These are phyloP conservation scores for Albugo candida DNA, from an alignment of 352 stramenopile genomes.

Conservation along the genomic window DNA sequence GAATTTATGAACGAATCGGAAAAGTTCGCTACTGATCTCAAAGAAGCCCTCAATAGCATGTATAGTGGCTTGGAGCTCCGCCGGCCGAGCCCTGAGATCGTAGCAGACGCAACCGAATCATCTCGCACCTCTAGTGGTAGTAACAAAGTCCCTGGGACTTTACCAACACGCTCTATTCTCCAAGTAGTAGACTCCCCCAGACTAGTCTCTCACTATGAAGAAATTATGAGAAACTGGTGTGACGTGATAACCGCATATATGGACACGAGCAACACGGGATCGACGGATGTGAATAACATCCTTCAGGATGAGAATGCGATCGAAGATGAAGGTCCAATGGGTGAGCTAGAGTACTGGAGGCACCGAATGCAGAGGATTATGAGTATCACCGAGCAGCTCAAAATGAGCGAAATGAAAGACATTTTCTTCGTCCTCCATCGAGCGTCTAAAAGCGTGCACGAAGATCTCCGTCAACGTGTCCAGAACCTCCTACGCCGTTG, in stretches of 20 bases:
- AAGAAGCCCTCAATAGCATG: constrained; percentile 91
- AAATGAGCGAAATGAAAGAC: constrained; percentile 91
- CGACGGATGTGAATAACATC: too few species aligned
- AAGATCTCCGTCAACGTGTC: constrained; percentile 85
- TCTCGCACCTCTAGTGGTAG: too few species aligned
- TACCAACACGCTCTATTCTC: constrained; percentile 11
- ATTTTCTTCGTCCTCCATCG: constrained; percentile 84
- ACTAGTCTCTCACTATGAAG: constrained; percentile 87
- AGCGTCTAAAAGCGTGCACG: constrained; percentile 66
- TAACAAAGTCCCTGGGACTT: constrained; percentile 24
- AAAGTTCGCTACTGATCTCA: constrained; percentile 86
- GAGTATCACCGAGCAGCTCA: constrained; percentile 97
- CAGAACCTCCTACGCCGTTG: constrained; percentile 87
- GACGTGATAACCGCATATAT: constrained; percentile 89
- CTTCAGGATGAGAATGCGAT: constrained; percentile 51
- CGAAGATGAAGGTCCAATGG: constrained; percentile 86
- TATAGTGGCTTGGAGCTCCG: constrained; percentile 86
- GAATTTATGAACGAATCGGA: constrained; percentile 91
- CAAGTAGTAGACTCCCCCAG: constrained; percentile 74
- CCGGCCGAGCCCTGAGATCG: constrained; percentile 64
- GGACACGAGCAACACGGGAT: constrained; percentile 65
- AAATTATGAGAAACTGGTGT: constrained; percentile 94
- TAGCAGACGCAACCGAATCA: too few species aligned
- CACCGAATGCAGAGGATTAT: constrained; percentile 93
- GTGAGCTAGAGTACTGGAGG: constrained; percentile 94